Conservation (phyloP, 495 filamentous ascomycete genomes). For the Podospora didyma region DNA sequence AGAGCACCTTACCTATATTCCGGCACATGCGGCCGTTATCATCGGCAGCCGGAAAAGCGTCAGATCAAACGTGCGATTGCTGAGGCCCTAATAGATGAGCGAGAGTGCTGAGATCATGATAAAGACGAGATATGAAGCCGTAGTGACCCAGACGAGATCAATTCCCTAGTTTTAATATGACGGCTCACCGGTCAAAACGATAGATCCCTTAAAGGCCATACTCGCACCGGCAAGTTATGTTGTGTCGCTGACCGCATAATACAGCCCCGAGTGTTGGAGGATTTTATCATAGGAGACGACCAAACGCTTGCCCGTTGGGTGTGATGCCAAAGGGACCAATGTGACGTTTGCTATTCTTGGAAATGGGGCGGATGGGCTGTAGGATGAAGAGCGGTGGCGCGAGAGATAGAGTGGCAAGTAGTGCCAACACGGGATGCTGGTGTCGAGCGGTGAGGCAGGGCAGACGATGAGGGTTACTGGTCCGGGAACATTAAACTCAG, state of each 20-base stretch:
- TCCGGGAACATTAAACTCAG: no score
- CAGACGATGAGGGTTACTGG: no score
- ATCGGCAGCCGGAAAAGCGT: conserved; percentile 15
- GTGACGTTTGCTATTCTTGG: conserved; percentile 6
- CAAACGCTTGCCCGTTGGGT: not conserved
- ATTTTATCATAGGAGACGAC: conserved; percentile 3
- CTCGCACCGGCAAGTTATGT: no score
- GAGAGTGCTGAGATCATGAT: conserved; percentile 17
- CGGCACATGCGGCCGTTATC: conserved; percentile 11
- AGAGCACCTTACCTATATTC: conserved; percentile 2
- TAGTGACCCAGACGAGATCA: conserved; percentile 15
- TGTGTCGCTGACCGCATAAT: conserved; percentile 7
- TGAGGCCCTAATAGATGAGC: conserved; percentile 14
- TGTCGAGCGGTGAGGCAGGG: no score
- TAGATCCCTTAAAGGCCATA: no score
- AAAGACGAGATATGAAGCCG: conserved; percentile 11
- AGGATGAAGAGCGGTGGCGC: no score
- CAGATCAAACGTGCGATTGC: conserved; percentile 15
- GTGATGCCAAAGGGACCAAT: not conserved
- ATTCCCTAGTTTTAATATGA: not conserved
- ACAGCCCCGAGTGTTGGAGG: conserved; percentile 6
- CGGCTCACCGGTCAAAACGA: not conserved
- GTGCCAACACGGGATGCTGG: no score
- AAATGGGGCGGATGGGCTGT: not conserved
- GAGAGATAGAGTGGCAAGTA: no score